These are phyloP conservation scores for Agaricales sp. DNA, from an alignment of 1,284 basidiomycete genomes.

Conservation along the genomic window DNA sequence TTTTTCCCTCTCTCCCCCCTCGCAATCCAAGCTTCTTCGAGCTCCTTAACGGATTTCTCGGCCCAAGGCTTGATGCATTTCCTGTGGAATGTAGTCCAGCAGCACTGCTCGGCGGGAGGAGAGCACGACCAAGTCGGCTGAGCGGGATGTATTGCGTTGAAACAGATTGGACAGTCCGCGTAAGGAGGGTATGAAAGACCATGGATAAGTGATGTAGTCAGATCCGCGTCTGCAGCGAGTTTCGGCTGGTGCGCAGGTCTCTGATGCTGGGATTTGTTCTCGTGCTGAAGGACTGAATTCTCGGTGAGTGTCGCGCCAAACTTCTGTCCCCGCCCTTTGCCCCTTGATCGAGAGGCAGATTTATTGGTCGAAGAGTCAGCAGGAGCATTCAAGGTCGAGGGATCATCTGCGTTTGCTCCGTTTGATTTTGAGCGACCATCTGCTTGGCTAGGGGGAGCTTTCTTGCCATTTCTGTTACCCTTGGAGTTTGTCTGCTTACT, in stretches of 20 bases:
- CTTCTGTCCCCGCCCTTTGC: background rate
- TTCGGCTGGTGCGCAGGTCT: constrained; percentile 8
- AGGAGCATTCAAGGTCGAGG: too few relatives aligned
- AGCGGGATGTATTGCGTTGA: constrained; percentile 57
- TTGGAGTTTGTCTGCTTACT: background rate
- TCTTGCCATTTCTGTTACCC: background rate
- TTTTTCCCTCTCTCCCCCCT: constrained; percentile 50
- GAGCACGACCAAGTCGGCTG: constrained; percentile 76
- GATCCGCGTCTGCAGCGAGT: constrained; percentile 34
- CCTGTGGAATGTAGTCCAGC: constrained; percentile 79
- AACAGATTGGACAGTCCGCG: constrained; percentile 76
- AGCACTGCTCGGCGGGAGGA: constrained; percentile 47
- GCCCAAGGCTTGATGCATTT: constrained; percentile 78
- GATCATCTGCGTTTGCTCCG: background rate
- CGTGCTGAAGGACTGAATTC: background rate
- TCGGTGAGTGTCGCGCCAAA: background rate
- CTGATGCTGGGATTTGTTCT: background rate
- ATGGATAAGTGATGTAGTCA: constrained; percentile 58
- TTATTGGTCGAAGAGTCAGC: too few relatives aligned
- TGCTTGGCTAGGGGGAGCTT: background rate
- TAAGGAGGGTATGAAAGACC: constrained; percentile 57
- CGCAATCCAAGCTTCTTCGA: constrained; percentile 64
- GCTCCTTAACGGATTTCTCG: constrained; percentile 66
- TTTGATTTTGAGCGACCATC: background rate
- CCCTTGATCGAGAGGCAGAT: too few relatives aligned